Evolutionary conservation across 495 filamentous ascomycete genomes (phyloP).

Genomic region (Talaromyces nanjingensis): DNA sequence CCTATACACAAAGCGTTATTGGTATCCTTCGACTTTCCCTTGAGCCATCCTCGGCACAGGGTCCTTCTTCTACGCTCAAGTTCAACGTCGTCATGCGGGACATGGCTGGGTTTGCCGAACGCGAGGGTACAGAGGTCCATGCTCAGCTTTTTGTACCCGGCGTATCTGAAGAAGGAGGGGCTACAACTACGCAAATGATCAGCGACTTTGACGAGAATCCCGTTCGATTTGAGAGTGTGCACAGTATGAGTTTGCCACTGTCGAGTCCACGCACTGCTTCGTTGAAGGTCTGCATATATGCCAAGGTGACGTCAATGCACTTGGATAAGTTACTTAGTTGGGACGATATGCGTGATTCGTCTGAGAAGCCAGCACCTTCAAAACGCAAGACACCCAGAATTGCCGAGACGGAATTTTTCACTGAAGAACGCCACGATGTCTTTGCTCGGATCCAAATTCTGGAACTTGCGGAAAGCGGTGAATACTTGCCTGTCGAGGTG

Average conservation of each 20-base stretch:
- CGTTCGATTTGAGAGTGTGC: constrained; percentile 91
- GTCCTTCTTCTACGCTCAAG: constrained; percentile 86
- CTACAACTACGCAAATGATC: constrained; percentile 91
- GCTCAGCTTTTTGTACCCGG: constrained; percentile 93
- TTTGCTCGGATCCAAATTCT: constrained; percentile 81
- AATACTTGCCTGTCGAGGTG: constrained; percentile 89
- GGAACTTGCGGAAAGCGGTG: constrained; percentile 83
- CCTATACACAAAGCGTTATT: constrained; percentile 83
- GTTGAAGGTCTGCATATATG: constrained; percentile 88
- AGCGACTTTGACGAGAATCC: constrained; percentile 91
- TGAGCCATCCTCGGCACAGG: constrained; percentile 89
- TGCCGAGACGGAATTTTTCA: constrained; percentile 85
- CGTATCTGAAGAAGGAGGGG: constrained; percentile 85
- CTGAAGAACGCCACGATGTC: constrained; percentile 88
- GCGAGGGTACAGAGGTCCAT: constrained; percentile 92
- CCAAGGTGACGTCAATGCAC: constrained; percentile 86
- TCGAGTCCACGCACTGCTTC: constrained; percentile 67
- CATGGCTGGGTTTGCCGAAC: constrained; percentile 90
- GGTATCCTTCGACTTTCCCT: constrained; percentile 86
- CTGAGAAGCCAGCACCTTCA: constrained; percentile 35
- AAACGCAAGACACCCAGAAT: constrained; percentile 66
- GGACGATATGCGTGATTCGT: constrained; percentile 89
- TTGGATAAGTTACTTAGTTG: constrained; percentile 96
- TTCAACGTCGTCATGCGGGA: constrained; percentile 99
- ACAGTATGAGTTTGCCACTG: constrained; percentile 96